phyloP scores from a whole-genome alignment of 371 early-diverging fungal genomes.

The Apophysomyces sp. region DNA sequence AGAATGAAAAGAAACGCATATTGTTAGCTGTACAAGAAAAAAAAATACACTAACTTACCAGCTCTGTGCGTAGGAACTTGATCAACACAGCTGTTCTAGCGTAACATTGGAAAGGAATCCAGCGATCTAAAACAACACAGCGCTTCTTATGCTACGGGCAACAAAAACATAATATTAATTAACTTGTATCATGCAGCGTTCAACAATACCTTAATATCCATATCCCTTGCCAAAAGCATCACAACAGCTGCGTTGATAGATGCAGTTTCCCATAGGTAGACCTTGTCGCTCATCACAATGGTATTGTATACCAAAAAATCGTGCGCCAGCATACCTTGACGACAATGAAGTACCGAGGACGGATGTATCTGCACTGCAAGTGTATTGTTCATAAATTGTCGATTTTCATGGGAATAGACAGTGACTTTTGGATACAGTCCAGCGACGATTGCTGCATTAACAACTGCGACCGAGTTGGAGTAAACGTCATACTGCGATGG shows the following conservation, averaged over 20 bases:
- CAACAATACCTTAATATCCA: slow-evolving; percentile 53
- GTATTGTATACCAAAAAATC: slow-evolving; percentile 60
- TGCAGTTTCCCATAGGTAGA: slow-evolving; percentile 58
- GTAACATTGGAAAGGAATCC: slow-evolving; percentile 63
- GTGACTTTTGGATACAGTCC: slow-evolving; percentile 70
- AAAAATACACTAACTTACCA: slow-evolving; percentile 34
- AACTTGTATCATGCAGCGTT: not conserved
- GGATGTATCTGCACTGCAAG: slow-evolving; percentile 56
- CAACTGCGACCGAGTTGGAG: slow-evolving; percentile 42
- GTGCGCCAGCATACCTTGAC: slow-evolving; percentile 22
- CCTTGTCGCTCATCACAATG: slow-evolving; percentile 51
- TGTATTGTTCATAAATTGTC: slow-evolving; percentile 13
- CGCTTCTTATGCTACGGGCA: slow-evolving; percentile 55
- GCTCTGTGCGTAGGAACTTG: slow-evolving; percentile 54
- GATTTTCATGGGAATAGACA: slow-evolving; percentile 21
- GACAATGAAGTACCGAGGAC: slow-evolving; percentile 51
- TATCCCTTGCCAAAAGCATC: slow-evolving; percentile 55
- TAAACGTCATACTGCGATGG: slow-evolving; percentile 48
- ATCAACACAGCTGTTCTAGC: slow-evolving; percentile 63
- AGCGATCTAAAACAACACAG: slow-evolving; percentile 53
- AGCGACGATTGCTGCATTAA: slow-evolving; percentile 67
- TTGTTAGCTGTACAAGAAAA: not conserved
- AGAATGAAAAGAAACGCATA: too few relatives aligned
- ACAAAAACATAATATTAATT: not conserved
- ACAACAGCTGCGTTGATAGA: slow-evolving; percentile 48